Conservation (phyloP, 2,329 filamentous ascomycete species). For the Aspergillus udagawae region DNA sequence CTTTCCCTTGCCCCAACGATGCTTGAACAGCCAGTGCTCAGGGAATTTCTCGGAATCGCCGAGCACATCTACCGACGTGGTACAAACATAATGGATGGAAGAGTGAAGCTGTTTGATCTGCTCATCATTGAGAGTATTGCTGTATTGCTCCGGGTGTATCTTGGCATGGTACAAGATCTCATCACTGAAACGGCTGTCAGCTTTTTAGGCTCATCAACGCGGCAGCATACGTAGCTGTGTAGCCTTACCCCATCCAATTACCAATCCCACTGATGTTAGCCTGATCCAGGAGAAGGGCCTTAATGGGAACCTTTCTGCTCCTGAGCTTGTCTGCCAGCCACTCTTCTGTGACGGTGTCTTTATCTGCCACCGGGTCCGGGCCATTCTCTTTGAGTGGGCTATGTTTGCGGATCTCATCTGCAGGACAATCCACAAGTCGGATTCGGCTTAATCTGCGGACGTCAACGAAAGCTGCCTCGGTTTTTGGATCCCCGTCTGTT, state of each 20-base stretch:
- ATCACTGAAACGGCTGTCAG: constrained; percentile 49
- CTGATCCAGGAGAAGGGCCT: constrained; percentile 85
- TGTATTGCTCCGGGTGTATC: constrained; percentile 90
- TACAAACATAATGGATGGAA: constrained; percentile 73
- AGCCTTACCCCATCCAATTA: constrained; percentile 78
- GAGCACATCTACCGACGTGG: constrained; percentile 70
- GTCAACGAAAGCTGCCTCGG: constrained; percentile 76
- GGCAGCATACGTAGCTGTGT: not conserved
- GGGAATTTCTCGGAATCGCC: constrained; percentile 84
- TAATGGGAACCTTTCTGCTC: constrained; percentile 78
- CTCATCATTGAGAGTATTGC: constrained; percentile 68
- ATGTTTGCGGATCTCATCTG: constrained; percentile 67
- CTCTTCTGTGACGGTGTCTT: constrained; percentile 67
- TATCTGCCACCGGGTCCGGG: constrained; percentile 84
- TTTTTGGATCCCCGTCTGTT: constrained; percentile 59
- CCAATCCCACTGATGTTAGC: constrained; percentile 85
- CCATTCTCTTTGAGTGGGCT: constrained; percentile 87
- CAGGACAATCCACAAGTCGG: constrained; percentile 75
- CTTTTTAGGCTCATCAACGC: not conserved
- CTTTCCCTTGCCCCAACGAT: constrained; percentile 86
- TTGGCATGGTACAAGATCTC: constrained; percentile 87
- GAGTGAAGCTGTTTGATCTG: constrained; percentile 70
- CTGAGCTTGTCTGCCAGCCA: constrained; percentile 70
- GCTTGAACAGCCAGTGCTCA: constrained; percentile 78
- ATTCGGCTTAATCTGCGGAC: constrained; percentile 73